phyloP scores from a whole-genome alignment of 768 basidiomycete species.

The Macrolepiota dolichaula region DNA sequence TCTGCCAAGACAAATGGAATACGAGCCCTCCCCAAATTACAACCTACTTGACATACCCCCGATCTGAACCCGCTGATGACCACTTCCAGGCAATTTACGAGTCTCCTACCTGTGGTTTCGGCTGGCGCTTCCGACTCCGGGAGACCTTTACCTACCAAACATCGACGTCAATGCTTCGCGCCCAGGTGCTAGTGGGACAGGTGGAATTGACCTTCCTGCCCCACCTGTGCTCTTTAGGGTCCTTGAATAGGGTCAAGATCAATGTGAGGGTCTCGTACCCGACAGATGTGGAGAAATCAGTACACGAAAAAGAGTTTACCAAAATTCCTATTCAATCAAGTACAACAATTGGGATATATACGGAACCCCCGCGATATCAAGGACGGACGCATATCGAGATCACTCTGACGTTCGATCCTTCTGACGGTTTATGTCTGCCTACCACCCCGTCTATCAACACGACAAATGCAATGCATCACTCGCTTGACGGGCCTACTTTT shows the following conservation, averaged over 20 bases:
- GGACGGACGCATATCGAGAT: slow-evolving; percentile 1
- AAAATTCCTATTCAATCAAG: not conserved
- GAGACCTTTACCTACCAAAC: not conserved
- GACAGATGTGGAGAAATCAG: not conserved
- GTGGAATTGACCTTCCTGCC: not conserved
- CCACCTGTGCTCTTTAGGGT: not conserved
- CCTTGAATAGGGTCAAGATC: not conserved
- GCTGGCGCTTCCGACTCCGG: not conserved
- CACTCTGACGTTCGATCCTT: not conserved
- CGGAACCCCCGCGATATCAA: not conserved
- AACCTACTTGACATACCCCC: slow-evolving; percentile 8
- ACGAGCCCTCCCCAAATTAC: not conserved
- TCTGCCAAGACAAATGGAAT: slow-evolving; percentile 7
- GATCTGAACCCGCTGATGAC: not conserved
- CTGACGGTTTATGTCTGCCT: not conserved
- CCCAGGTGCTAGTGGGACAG: not conserved
- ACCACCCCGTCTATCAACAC: not conserved
- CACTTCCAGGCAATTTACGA: not conserved
- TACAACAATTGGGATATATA: not conserved
- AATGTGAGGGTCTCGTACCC: not conserved
- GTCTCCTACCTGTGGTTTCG: not conserved
- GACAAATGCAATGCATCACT: not conserved
- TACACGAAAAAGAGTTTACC: not conserved
- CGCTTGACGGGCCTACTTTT: slow-evolving; percentile 6
- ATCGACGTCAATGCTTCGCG: not conserved